Conservation (phyloP, 2,329 filamentous ascomycete genomes). For the Chlorencoelia australis region DNA sequence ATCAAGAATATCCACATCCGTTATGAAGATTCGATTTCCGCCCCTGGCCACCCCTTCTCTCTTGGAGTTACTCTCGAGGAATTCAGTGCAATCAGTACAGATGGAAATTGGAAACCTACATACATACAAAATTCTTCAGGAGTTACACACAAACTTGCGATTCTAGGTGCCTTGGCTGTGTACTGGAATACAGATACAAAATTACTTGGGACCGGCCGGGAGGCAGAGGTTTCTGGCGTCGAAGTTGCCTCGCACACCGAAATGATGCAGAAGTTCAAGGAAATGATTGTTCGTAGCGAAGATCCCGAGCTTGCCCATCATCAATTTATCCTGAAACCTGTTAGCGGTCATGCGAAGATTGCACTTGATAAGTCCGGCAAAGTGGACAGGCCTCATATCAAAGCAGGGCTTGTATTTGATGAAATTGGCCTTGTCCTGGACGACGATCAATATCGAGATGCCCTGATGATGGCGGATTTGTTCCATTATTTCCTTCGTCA, state of each 20-base stretch:
- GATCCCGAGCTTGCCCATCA: slow-evolving; percentile 46
- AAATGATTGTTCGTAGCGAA: slow-evolving; percentile 67
- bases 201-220: slow-evolving; percentile 72
- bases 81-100: slow-evolving; percentile 93
- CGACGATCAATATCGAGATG: slow-evolving; percentile 94
- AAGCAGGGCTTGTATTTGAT: slow-evolving; percentile 85
- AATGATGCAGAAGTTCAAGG: slow-evolving; percentile 65
- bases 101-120: slow-evolving; percentile 87
- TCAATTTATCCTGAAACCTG: slow-evolving; percentile 92
- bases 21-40: slow-evolving; percentile 95
- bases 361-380: slow-evolving; percentile 91
- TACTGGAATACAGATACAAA: slow-evolving; percentile 97
- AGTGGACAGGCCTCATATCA: slow-evolving; percentile 70
- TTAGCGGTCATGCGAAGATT: slow-evolving; percentile 88
- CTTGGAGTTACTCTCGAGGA: slow-evolving; percentile 87
- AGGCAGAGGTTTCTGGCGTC: slow-evolving; percentile 48
- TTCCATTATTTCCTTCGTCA: slow-evolving; percentile 98
- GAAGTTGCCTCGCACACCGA: slow-evolving; percentile 62
- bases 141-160: slow-evolving; percentile 88
- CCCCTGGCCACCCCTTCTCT: slow-evolving; percentile 89
- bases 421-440: slow-evolving; percentile 97
- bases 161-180: slow-evolving; percentile 76
- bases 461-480: slow-evolving; percentile 92
- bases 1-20: slow-evolving; percentile 98
- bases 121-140: slow-evolving; percentile 82